Conservation (phyloP, 1,284 basidiomycete species). For the Moesziomyces aphidis region DNA sequence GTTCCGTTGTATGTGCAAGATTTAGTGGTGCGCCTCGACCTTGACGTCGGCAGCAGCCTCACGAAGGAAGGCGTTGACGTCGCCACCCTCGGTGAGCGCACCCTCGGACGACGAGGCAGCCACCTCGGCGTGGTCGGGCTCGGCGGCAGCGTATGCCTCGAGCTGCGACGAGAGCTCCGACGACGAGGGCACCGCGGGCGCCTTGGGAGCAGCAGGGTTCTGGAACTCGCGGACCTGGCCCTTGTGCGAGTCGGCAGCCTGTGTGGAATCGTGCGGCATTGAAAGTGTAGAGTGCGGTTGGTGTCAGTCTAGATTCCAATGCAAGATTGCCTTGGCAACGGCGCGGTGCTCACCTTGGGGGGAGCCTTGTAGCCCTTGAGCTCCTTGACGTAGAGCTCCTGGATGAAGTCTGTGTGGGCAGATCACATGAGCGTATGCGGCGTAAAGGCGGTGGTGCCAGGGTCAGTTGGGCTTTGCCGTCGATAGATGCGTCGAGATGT, state of each 20-base stretch:
- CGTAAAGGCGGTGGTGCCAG: too few relatives aligned
- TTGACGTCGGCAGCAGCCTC: constrained; percentile 62
- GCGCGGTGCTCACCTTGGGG: constrained; percentile 57
- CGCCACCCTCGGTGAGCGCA: constrained; percentile 57
- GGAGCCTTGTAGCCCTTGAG: constrained; percentile 86
- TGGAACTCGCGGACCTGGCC: constrained; percentile 70
- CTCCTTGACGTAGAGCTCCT: constrained; percentile 90
- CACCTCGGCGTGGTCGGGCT: constrained; percentile 61
- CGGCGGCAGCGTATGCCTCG: constrained; percentile 67
- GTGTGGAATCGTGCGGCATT: too few relatives aligned
- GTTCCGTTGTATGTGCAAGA: neutral
- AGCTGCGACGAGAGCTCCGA: constrained; percentile 69
- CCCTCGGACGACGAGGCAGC: constrained; percentile 42
- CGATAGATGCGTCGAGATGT: neutral
- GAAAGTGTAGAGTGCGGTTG: neutral
- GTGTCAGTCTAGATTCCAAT: neutral
- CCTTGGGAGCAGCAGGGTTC: constrained; percentile 68
- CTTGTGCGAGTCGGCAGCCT: constrained; percentile 66
- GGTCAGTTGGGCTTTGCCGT: constrained; percentile 5
- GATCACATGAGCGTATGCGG: too few relatives aligned
- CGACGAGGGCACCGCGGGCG: constrained; percentile 68
- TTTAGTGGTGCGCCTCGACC: constrained; percentile 66
- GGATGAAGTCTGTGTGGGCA: constrained; percentile 79
- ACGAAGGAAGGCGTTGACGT: constrained; percentile 67
- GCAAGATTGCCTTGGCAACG: constrained; percentile 7